Percentiles rank a stretch among this genome's conserved stretches.
These are phyloP conservation scores for Lecanoromycetidae sp. DNA, from an alignment of 2,329 filamentous ascomycete genomes.

Conservation along the genomic window DNA sequence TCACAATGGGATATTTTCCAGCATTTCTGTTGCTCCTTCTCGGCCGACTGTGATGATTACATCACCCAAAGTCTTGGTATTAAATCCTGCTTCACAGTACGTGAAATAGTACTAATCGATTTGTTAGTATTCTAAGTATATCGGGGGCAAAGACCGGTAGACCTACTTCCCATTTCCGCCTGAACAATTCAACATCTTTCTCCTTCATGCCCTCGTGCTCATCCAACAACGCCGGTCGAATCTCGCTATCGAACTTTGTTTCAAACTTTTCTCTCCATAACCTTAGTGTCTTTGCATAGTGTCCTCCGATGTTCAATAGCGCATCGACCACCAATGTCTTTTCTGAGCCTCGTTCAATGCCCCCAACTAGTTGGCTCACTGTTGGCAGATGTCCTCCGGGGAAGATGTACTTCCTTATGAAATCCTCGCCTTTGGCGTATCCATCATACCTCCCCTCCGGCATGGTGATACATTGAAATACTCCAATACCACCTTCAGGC, in stretches of 20 bases:
- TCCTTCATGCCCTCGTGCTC: conserved; percentile 50
- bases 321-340: conserved; percentile 54
- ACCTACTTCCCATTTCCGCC: conserved; percentile 56
- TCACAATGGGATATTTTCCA: conserved; percentile 56
- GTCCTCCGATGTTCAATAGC: conserved; percentile 60
- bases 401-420: conserved; percentile 68
- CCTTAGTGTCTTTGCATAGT: conserved; percentile 58
- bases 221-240: conserved; percentile 46
- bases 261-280: conserved; percentile 58
- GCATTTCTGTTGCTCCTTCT: conserved; percentile 53
- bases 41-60: conserved; percentile 53
- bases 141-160: conserved; percentile 1
- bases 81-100: conserved; percentile 63
- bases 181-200: conserved; percentile 53
- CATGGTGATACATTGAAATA: conserved; percentile 70
- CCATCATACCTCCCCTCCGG: conserved; percentile 55
- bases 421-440: conserved; percentile 56
- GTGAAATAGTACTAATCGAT: conserved; percentile 55
- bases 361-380: conserved; percentile 43
- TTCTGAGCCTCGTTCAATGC: conserved; percentile 49
- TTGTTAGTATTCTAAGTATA: conserved; percentile 9
- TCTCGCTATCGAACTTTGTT: conserved; percentile 47
- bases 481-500: conserved; percentile 51
- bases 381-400: conserved; percentile 61
- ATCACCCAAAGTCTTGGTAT: conserved; percentile 59